Evolutionary conservation across 345 rosid genomes (phyloP), one percentile per base, ranked within the genome.

Genomic region (Dimocarpus longan): DNA sequence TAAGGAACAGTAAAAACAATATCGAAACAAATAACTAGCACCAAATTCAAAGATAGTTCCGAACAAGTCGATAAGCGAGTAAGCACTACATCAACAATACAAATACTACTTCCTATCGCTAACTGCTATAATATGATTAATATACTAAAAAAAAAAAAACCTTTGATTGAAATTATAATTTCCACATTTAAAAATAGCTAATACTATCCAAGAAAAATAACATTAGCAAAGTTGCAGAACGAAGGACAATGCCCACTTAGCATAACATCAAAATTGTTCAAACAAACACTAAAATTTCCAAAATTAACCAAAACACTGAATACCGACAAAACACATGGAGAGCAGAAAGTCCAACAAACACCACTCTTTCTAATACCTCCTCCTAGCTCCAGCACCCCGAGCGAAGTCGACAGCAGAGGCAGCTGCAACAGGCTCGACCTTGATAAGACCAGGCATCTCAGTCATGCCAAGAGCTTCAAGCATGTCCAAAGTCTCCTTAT

Each of bases 401-500:
- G 88, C 89, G n/a, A 74, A 74, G 12, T 81, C 89, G 10, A 77
- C 66, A 0, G 62, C 67, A 0, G 82, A 32, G 37, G 2, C 57
- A 46, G 73, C 80, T 0, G 89, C 78, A 57, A 56, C 82, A 0
- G 90, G 91, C 15, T 87, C 90, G 8, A 78, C 90, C 75, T 79
- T 75, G 2, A 83, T 82, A 66, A 88, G 24, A 5, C 93, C 93
- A 0, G 86, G 80, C 70, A 90, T 1, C 0, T 86, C 90, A 0
- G 77, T 64, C 93, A 90, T 90, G 8, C 92, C 93, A 72, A 88
- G 86, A 50, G 93, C 87, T 26, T 90, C 83, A 64, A 91, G 92
- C 92, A 91, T 89, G 57, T 89, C 94, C 0, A 88, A 81, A 0
- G 94, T 91, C 85, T 91, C 94, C 76, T 89, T 86, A n/a, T 91